Evolutionary conservation across 2,329 filamentous ascomycete genomes (phyloP).

Genomic region (Fusarium foetens): DNA sequence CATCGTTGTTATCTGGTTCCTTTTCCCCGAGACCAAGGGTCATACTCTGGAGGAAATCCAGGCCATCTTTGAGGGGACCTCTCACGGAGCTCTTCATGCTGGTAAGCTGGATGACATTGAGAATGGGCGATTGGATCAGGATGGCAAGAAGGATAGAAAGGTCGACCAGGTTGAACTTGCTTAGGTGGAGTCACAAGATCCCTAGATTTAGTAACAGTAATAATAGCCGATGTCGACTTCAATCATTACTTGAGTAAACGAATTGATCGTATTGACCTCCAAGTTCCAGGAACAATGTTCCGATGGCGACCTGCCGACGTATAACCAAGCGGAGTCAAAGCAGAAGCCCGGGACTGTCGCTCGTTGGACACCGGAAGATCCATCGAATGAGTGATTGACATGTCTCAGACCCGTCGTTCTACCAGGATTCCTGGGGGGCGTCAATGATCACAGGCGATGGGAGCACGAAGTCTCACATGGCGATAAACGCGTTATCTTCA

Average conservation of each 20-base stretch:
- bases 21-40: constrained; percentile 50
- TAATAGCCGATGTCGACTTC: neutral
- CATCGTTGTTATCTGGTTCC: constrained; percentile 51
- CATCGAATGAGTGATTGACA: neutral
- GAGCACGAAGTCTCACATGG: too few relatives aligned
- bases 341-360: fast-evolving
- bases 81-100: neutral
- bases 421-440: too few relatives aligned
- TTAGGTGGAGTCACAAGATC: neutral
- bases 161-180: constrained; percentile 35
- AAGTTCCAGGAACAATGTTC: neutral
- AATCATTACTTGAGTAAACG: neutral
- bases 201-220: too few relatives aligned
- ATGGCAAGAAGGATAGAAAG: constrained; percentile 22
- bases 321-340: too few relatives aligned
- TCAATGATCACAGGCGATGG: too few relatives aligned
- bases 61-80: constrained; percentile 44
- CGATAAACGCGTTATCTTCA: too few relatives aligned
- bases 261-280: neutral
- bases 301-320: neutral
- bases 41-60: constrained; percentile 47
- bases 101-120: constrained; percentile 28
- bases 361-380: neutral
- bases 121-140: neutral
- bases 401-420: too few relatives aligned